Percentiles rank a stretch among this genome's conserved stretches.
Evolutionary conservation across 805 yeast genomes (phyloP).

Genomic region (Lipomyces kockii): DNA sequence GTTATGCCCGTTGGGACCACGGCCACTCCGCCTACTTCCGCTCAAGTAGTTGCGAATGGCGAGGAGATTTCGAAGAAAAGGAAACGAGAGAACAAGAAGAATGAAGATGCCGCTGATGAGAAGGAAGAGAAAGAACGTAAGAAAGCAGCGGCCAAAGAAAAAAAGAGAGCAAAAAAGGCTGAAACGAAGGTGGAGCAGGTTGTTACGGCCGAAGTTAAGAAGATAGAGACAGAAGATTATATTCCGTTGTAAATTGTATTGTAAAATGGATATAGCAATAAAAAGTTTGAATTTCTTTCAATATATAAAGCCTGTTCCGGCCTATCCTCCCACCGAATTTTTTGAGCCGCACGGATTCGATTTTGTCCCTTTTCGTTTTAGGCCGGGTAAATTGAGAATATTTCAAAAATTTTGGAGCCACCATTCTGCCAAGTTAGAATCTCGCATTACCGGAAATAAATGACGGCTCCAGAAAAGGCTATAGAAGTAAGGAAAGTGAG

Average conservation of each 20-base stretch:
- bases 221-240: neutral
- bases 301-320: neutral
- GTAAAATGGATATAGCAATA: neutral
- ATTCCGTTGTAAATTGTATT: neutral
- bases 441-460: neutral
- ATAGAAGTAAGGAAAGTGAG: constrained; percentile 38
- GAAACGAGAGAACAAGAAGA: neutral
- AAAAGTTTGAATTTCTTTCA: neutral
- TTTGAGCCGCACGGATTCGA: neutral
- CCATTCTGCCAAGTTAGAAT: neutral
- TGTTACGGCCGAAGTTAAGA: neutral
- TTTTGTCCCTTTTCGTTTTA: no score
- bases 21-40: neutral
- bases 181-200: neutral
- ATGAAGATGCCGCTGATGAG: neutral
- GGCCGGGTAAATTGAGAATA: neutral
- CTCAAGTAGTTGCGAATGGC: neutral
- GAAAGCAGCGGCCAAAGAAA: neutral
- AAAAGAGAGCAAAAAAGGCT: neutral
- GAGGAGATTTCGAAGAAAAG: neutral
- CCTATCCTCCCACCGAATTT: neutral
- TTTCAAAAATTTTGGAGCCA: neutral
- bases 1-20: neutral
- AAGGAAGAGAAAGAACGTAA: neutral
- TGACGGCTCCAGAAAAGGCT: neutral